Evolutionary conservation across 1,284 basidiomycete genomes (phyloP).

Genomic region (Sporisorium iseilematis-ciliati): DNA sequence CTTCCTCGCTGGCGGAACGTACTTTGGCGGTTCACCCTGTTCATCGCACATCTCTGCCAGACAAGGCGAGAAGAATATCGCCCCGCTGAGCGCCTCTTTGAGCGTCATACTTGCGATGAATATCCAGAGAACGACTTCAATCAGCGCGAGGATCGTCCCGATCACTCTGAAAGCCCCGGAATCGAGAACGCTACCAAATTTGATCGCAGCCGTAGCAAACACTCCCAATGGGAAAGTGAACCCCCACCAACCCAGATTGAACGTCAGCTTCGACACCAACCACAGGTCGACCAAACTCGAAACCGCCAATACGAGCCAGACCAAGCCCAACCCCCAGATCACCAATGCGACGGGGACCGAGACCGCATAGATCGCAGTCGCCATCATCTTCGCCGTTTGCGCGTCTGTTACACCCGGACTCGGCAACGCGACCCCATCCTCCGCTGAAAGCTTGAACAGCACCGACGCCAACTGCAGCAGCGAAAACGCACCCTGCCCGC

Average conservation of each 20-base stretch:
- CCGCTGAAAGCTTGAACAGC: conserved; percentile 29
- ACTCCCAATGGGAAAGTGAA: conserved; percentile 62
- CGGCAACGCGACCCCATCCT: conserved; percentile 23
- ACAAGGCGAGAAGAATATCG: conserved; percentile 57
- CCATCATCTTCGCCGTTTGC: conserved; percentile 44
- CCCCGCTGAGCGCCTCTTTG: conserved; percentile 22
- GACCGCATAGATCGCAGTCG: conserved; percentile 51
- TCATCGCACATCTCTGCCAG: conserved; percentile 51
- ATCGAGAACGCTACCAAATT: conserved; percentile 54
- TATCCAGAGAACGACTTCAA: conserved; percentile 55
- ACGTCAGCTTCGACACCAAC: conserved; percentile 48
- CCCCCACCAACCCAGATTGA: conserved; percentile 65
- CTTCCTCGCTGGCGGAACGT: conserved; percentile 42
- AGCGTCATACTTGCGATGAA: conserved; percentile 39
- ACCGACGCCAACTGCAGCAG: conserved; percentile 72
- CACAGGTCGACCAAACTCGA: conserved; percentile 59
- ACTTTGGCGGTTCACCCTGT: conserved; percentile 41
- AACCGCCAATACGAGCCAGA: conserved; percentile 71
- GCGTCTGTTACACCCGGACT: conserved; percentile 17
- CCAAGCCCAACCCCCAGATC: conserved; percentile 72
- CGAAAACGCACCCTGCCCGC: conserved; percentile 77
- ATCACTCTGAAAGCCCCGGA: conserved; percentile 51
- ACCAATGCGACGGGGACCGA: conserved; percentile 66
- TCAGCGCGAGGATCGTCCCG: conserved; percentile 46
- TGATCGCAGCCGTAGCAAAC: conserved; percentile 48